phyloP scores from a whole-genome alignment of 441 rosid species.

The Biscutella auriculata region DNA sequence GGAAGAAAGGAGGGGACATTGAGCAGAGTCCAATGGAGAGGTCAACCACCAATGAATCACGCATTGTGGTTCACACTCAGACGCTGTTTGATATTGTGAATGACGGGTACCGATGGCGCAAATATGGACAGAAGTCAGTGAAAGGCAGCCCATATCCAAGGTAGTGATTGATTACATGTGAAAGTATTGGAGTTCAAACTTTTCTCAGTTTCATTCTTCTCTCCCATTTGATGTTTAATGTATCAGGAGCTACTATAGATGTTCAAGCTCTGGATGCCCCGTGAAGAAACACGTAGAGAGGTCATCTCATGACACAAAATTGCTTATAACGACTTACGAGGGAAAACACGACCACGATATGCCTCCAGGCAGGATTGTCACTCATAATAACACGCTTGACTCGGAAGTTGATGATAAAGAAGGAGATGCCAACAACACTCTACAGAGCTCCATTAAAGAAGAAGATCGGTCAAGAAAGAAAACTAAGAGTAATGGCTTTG shows the following conservation, averaged over 20 bases:
- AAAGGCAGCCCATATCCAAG: slow-evolving; percentile 95
- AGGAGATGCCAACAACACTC: slow-evolving; percentile 10
- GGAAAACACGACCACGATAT: slow-evolving; percentile 69
- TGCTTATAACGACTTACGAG: slow-evolving; percentile 80
- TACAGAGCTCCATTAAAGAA: slow-evolving; percentile 16
- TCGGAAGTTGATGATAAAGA: slow-evolving; percentile 26
- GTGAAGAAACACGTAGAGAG: slow-evolving; percentile 90
- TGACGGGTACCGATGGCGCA: slow-evolving; percentile 98
- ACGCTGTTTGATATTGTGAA: slow-evolving; percentile 72
- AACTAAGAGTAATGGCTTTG: slow-evolving; percentile 16
- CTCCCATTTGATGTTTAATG: not conserved
- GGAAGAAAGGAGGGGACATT: slow-evolving; percentile 42
- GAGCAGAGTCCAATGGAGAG: slow-evolving; percentile 37
- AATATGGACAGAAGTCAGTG: slow-evolving; percentile 92
- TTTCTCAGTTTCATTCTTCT: not conserved
- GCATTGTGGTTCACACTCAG: slow-evolving; percentile 50
- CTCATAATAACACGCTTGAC: slow-evolving; percentile 34
- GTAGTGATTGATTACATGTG: slow-evolving; percentile 20
- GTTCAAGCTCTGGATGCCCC: slow-evolving; percentile 81
- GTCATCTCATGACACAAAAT: slow-evolving; percentile 66
- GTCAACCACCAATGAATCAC: slow-evolving; percentile 36
- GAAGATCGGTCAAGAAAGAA: slow-evolving; percentile 26
- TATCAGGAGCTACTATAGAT: slow-evolving; percentile 85
- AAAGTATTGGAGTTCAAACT: not conserved
- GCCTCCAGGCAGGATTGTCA: slow-evolving; percentile 65